phyloP scores from a whole-genome alignment of 345 rosid species.

The Microcos paniculata region DNA sequence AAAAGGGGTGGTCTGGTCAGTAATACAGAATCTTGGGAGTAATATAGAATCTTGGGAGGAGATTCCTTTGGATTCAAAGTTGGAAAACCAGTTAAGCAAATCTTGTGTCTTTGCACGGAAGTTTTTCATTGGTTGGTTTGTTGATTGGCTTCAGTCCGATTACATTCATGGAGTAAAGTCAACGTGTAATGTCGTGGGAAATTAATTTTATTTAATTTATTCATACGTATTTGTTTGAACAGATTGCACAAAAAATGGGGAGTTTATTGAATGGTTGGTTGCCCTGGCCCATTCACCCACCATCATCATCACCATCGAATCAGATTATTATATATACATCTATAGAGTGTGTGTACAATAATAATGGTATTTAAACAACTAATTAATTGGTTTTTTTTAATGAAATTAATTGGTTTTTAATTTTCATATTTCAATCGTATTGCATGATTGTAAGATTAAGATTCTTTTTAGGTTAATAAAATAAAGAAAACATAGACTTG shows the following conservation, averaged over 20 bases:
- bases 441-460: neutral
- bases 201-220: neutral
- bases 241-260: too few species aligned
- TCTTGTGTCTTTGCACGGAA: neutral
- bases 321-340: neutral
- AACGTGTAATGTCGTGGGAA: neutral
- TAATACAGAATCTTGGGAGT: neutral
- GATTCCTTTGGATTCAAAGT: neutral
- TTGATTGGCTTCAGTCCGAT: neutral
- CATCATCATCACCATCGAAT: too few species aligned
- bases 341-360: neutral
- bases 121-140: neutral
- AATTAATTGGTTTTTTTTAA: neutral
- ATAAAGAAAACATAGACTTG: too few species aligned
- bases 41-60: neutral
- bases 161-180: too few species aligned
- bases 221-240: too few species aligned
- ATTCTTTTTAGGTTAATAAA: neutral
- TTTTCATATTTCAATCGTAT: too few species aligned
- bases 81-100: neutral
- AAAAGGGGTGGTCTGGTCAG: neutral
- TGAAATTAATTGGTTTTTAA: too few species aligned
- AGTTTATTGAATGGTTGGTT: neutral
- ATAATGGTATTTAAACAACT: neutral
- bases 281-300: neutral